These are phyloP conservation scores for Xylaria telfairii DNA, from an alignment of 495 filamentous ascomycete genomes.

Conservation along the genomic window DNA sequence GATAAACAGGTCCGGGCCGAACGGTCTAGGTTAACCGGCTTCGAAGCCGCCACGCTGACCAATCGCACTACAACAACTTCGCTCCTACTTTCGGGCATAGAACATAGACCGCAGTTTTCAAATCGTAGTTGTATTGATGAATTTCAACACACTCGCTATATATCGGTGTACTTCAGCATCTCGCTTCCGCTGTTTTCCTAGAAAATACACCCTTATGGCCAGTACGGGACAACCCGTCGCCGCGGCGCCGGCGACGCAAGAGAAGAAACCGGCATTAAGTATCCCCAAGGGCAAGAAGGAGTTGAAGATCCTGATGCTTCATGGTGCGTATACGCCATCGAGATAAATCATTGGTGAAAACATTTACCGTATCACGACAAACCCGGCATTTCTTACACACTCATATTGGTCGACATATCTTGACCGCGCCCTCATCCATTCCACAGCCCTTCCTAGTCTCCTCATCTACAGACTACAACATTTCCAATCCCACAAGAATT, in stretches of 20 bases:
- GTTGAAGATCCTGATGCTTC: conserved; percentile 64
- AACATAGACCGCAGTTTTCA: not conserved
- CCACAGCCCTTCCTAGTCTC: not conserved
- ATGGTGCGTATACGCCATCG: conserved; percentile 45
- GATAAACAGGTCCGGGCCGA: not conserved
- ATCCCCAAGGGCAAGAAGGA: conserved; percentile 44
- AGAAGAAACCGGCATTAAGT: conserved; percentile 21
- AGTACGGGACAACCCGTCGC: conserved; percentile 17
- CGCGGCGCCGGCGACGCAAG: conserved; percentile 18
- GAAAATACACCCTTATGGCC: conserved; percentile 16
- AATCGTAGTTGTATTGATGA: not conserved
- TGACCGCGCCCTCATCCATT: not conserved
- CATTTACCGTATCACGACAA: not conserved
- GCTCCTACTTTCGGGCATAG: not conserved
- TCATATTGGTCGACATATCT: not conserved
- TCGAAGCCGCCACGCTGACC: conserved; percentile 7
- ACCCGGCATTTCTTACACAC: not conserved
- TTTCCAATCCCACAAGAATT: not conserved
- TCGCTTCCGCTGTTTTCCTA: not conserved
- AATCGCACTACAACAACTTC: conserved; percentile 1
- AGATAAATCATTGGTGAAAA: not conserved
- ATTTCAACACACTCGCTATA: not conserved
- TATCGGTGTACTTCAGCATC: not conserved
- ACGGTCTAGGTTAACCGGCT: not conserved
- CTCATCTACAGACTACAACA: not conserved